Evolutionary conservation across 805 yeast species (phyloP).

Genomic region (Ogataea henricii): DNA sequence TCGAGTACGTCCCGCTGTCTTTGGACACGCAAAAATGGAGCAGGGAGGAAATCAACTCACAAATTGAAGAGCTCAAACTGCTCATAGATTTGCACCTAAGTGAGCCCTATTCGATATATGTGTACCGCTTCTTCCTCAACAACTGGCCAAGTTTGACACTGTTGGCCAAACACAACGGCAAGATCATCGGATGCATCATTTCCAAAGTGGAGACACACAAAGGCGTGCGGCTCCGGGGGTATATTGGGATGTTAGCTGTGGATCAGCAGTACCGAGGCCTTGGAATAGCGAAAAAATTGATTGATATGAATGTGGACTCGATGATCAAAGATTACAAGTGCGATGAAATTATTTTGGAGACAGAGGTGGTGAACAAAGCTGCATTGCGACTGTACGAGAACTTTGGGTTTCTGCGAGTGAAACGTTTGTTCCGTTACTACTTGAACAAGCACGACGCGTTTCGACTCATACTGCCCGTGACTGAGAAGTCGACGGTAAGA

Average conservation of each 20-base stretch:
- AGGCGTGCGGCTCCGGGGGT: constrained; percentile 75
- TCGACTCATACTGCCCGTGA: constrained; percentile 79
- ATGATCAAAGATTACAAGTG: constrained; percentile 65
- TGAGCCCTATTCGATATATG: constrained; percentile 94
- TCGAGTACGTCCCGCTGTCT: constrained; percentile 24
- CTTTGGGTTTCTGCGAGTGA: constrained; percentile 39
- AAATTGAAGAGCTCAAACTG: constrained; percentile 51
- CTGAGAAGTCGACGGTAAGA: constrained; percentile 56
- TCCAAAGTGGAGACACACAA: constrained; percentile 81
- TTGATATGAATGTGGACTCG: constrained; percentile 57
- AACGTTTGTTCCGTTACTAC: constrained; percentile 81
- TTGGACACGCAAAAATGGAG: constrained; percentile 20
- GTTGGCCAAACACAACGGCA: constrained; percentile 49
- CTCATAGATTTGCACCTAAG: constrained; percentile 75
- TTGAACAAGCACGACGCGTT: constrained; percentile 92
- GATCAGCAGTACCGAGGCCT: constrained; percentile 66
- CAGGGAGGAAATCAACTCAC: constrained; percentile 31
- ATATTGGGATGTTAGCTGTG: constrained; percentile 95
- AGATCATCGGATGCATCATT: constrained; percentile 79
- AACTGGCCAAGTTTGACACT: constrained; percentile 88
- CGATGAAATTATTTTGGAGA: constrained; percentile 91
- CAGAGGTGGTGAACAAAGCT: constrained; percentile 73
- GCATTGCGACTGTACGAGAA: constrained; percentile 40
- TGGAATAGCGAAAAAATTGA: constrained; percentile 80
- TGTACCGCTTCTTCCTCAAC: constrained; percentile 84